phyloP scores from a whole-genome alignment of 1,284 basidiomycete species.

The Sporisorium sorghi region DNA sequence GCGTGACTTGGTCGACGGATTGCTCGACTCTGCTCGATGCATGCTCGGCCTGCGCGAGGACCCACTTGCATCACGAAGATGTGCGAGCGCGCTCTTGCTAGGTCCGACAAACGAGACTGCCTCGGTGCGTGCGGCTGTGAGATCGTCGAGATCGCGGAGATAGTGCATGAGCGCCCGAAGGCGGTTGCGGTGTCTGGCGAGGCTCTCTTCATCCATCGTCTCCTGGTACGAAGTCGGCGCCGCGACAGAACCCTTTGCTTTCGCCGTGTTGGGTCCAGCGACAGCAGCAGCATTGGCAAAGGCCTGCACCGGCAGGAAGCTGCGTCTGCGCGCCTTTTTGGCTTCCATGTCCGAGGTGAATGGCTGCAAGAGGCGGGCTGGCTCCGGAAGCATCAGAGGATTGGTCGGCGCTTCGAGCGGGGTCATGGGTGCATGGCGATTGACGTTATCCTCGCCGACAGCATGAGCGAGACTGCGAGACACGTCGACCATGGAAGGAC shows the following conservation, averaged over 20 bases:
- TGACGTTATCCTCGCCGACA: constrained; percentile 4
- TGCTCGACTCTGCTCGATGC: constrained; percentile 46
- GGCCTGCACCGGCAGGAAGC: constrained; percentile 41
- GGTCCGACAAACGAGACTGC: constrained; percentile 28
- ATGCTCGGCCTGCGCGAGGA: constrained; percentile 35
- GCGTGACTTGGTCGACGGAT: constrained; percentile 42
- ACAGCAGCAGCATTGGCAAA: constrained; percentile 13
- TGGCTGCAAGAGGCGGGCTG: constrained; percentile 15
- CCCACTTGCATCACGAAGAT: constrained; percentile 23
- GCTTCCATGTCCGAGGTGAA: constrained; percentile 18
- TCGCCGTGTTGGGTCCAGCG: not conserved
- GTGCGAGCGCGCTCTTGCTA: constrained; percentile 33
- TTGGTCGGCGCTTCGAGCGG: constrained; percentile 19
- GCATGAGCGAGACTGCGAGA: constrained; percentile 26
- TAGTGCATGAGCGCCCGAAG: constrained; percentile 92
- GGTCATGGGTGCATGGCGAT: constrained; percentile 22
- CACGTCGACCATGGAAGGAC: constrained; percentile 7
- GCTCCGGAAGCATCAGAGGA: constrained; percentile 1
- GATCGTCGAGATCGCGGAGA: constrained; percentile 91
- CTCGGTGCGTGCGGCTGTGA: constrained; percentile 69
- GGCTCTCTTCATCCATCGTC: constrained; percentile 42
- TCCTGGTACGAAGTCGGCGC: not conserved
- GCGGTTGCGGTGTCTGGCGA: constrained; percentile 75
- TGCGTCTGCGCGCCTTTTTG: constrained; percentile 38
- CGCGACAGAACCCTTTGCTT: not conserved